Conservation (phyloP, 805 yeast genomes). For the Candida ficus region DNA sequence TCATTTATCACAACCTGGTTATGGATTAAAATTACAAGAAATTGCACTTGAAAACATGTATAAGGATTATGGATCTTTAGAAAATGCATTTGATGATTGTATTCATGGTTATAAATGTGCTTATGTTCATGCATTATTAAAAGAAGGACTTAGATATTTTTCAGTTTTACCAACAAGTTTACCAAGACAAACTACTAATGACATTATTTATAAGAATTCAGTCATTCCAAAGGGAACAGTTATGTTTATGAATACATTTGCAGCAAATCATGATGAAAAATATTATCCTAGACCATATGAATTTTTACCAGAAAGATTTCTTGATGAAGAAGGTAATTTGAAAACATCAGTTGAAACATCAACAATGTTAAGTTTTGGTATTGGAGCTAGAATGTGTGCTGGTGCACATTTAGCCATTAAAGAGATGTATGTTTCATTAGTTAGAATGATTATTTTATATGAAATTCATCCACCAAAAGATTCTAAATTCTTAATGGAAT, state of each 20-base stretch:
- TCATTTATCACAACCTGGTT: constrained; percentile 42
- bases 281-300: constrained; percentile 38
- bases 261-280: constrained; percentile 59
- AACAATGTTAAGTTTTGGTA: constrained; percentile 55
- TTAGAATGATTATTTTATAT: constrained; percentile 49
- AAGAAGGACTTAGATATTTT: constrained; percentile 57
- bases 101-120: constrained; percentile 32
- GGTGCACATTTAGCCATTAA: constrained; percentile 61
- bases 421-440: constrained; percentile 55
- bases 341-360: constrained; percentile 8
- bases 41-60: constrained; percentile 39
- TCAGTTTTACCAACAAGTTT: constrained; percentile 64
- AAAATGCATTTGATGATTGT: constrained; percentile 32
- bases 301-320: constrained; percentile 52
- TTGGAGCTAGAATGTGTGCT: constrained; percentile 68
- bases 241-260: constrained; percentile 61
- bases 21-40: constrained; percentile 37
- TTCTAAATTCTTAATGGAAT: constrained; percentile 30
- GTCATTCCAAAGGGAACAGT: constrained; percentile 53
- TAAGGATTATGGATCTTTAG: constrained; percentile 26
- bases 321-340: constrained; percentile 27
- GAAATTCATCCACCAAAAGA: constrained; percentile 39
- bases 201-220: constrained; percentile 35
- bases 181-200: constrained; percentile 56
- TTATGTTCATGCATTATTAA: constrained; percentile 51